A percentile compares a stretch with the other conserved stretches of the same genome.
Conservation (phyloP, 768 basidiomycete species). For the Mycena galericulata region DNA sequence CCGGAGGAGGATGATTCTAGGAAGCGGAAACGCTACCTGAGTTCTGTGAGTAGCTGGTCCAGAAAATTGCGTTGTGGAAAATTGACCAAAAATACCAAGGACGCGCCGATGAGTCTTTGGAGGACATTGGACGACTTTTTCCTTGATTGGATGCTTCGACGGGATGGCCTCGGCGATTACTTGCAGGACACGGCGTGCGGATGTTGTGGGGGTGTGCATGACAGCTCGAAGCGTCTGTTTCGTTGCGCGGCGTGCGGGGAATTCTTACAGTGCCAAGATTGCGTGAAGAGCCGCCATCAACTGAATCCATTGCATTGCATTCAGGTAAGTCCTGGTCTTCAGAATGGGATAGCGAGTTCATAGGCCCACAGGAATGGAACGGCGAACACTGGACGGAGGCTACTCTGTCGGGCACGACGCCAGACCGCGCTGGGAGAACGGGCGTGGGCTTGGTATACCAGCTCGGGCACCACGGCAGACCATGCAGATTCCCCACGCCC, state of each 20-base stretch:
- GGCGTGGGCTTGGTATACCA: conserved; percentile 10
- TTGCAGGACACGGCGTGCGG: background rate
- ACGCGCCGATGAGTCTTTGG: too few species aligned
- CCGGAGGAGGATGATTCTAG: too few species aligned
- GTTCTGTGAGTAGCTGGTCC: background rate
- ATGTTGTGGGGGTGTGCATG: background rate
- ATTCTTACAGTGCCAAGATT: background rate
- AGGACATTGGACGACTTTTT: too few species aligned
- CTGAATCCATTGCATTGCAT: background rate
- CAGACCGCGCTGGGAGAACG: too few species aligned
- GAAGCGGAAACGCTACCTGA: background rate
- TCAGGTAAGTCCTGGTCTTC: background rate
- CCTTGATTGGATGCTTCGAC: too few species aligned
- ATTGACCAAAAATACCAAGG: too few species aligned
- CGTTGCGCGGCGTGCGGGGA: conserved; percentile 2
- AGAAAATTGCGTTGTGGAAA: too few species aligned
- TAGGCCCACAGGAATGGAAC: conserved; percentile 1
- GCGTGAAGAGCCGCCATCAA: background rate
- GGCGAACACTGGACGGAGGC: background rate
- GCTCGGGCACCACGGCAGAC: conserved; percentile 9
- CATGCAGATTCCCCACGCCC: background rate
- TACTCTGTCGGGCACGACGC: background rate
- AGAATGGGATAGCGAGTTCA: background rate
- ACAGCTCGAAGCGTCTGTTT: background rate
- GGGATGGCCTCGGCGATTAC: conserved; percentile 10